Evolutionary conservation across 2,329 filamentous ascomycete species (phyloP).

Genomic region (Westerdykella ornata): DNA sequence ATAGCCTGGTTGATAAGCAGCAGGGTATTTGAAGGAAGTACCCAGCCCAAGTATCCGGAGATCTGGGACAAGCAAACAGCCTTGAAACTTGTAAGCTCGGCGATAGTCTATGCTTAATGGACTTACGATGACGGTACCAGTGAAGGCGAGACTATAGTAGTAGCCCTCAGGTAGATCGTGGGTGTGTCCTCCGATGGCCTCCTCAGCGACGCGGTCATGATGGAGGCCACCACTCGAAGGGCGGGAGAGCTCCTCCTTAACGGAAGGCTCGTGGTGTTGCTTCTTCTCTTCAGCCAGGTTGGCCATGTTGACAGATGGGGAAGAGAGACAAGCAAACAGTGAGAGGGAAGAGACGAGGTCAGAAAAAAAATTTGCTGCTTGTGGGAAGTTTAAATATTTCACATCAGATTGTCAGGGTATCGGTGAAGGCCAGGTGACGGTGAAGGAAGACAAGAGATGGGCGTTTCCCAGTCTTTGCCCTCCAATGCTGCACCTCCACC

Average conservation of each 20-base stretch:
- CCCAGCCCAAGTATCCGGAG: conserved; percentile 28
- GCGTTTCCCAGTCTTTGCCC: too few species aligned
- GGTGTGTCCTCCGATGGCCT: conserved; percentile 24
- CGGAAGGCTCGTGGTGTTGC: too few species aligned
- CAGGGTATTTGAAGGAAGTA: conserved; percentile 26
- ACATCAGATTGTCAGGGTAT: too few species aligned
- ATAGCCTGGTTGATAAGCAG: conserved; percentile 34
- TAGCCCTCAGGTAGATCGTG: conserved; percentile 22
- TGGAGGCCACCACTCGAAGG: conserved; percentile 14
- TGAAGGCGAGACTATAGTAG: conserved; percentile 21
- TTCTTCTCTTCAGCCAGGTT: conserved; percentile 21
- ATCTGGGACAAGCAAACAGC: conserved; percentile 29
- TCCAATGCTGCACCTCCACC: too few species aligned
- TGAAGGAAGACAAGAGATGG: too few species aligned
- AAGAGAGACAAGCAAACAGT: too few species aligned
- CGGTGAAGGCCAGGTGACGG: too few species aligned
- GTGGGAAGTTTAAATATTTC: too few species aligned
- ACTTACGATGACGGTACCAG: conserved; percentile 27
- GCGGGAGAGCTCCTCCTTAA: too few species aligned
- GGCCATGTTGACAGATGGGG: not conserved
- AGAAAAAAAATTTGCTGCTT: too few species aligned
- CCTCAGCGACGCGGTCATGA: conserved; percentile 24
- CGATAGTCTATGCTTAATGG: not conserved
- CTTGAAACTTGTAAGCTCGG: conserved; percentile 7
- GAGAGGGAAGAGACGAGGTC: too few species aligned